These are phyloP conservation scores for Rhynchosporium agropyri DNA, from an alignment of 2,329 filamentous ascomycete species.

Conservation along the genomic window DNA sequence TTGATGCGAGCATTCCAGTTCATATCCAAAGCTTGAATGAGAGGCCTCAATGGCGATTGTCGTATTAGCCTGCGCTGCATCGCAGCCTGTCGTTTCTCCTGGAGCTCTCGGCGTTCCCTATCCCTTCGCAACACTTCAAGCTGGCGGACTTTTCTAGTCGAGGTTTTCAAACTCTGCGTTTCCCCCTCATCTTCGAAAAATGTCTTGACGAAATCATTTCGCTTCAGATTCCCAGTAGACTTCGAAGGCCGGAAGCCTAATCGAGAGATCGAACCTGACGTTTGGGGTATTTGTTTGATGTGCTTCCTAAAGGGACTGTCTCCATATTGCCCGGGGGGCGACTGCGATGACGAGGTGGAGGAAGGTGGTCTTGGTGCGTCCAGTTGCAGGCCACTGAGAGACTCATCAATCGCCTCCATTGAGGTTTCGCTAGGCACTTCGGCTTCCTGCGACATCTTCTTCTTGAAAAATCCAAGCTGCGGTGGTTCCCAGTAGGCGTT, in stretches of 20 bases:
- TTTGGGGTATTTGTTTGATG: constrained; percentile 12
- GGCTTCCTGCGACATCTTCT: background rate
- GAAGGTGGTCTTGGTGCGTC: background rate
- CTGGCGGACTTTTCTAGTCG: constrained; percentile 19
- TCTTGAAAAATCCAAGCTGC: constrained; percentile 16
- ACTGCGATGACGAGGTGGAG: background rate
- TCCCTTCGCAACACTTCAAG: constrained; percentile 21
- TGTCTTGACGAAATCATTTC: constrained; percentile 8
- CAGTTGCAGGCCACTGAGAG: constrained; percentile 1
- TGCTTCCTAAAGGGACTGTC: background rate
- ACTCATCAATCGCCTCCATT: constrained; percentile 4
- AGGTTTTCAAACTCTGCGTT: constrained; percentile 11
- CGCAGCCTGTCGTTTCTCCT: constrained; percentile 28
- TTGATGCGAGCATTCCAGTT: constrained; percentile 47
- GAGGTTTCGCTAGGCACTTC: background rate
- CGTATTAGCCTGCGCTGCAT: constrained; percentile 37
- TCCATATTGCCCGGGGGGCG: background rate
- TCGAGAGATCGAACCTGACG: constrained; percentile 22
- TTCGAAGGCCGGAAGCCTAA: constrained; percentile 1
- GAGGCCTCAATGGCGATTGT: constrained; percentile 30
- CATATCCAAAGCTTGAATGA: constrained; percentile 41
- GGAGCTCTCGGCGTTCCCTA: constrained; percentile 26
- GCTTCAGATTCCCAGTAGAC: background rate
- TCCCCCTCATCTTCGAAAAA: constrained; percentile 15
- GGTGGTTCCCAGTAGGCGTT: constrained; percentile 35